These are phyloP conservation scores for Trebouxia sp. DNA, from an alignment of 139 green algal genomes.

Conservation along the genomic window DNA sequence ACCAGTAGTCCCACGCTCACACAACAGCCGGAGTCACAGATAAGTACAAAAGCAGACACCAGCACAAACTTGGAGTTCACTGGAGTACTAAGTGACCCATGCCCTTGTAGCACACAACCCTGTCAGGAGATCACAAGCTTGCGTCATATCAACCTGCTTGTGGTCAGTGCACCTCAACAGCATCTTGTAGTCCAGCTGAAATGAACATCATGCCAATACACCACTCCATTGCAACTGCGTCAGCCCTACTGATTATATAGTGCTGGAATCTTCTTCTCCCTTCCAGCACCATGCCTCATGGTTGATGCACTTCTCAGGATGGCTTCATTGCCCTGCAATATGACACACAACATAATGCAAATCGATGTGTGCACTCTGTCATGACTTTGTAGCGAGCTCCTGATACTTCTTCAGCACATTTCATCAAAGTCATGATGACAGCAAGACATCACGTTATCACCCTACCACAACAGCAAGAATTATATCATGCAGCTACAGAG, in stretches of 20 bases:
- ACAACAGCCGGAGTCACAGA: too few species aligned
- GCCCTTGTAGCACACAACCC: too few species aligned
- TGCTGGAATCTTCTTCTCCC: constrained; percentile 20
- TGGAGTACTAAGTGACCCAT: too few species aligned
- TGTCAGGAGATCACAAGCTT: too few species aligned
- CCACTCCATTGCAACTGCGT: neutral
- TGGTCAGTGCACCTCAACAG: too few species aligned
- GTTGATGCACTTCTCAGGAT: constrained; percentile 17
- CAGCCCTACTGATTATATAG: neutral
- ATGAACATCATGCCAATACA: too few species aligned
- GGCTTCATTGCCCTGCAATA: constrained; percentile 18
- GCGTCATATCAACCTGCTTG: too few species aligned
- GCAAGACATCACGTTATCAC: neutral
- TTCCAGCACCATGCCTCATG: constrained; percentile 1
- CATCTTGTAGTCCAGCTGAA: too few species aligned
- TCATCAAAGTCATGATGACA: neutral
- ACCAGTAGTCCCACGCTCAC: too few species aligned
- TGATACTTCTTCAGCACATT: neutral
- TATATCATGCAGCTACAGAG: neutral
- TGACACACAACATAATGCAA: neutral
- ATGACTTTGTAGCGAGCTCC: too few species aligned
- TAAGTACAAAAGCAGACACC: too few species aligned
- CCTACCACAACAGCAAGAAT: neutral
- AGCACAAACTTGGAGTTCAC: too few species aligned
- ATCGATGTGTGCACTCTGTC: neutral